A percentile compares a stretch with the other conserved stretches of the same genome.
phyloP scores from a whole-genome alignment of 2,329 filamentous ascomycete species.

The Alternaria sp. region DNA sequence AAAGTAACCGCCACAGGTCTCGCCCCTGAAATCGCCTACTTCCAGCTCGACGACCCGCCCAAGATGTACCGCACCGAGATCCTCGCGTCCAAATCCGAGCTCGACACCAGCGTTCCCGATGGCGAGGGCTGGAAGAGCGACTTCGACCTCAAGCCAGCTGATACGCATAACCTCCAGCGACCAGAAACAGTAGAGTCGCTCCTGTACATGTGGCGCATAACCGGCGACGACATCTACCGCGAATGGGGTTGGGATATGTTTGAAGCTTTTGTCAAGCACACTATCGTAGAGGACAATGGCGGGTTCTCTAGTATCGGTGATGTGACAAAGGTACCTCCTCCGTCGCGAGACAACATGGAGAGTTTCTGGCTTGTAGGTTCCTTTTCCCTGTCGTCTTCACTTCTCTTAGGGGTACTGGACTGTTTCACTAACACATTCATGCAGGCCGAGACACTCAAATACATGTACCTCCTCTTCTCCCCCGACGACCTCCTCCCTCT shows the following conservation, averaged over 20 bases:
- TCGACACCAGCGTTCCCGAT: slow-evolving; percentile 31
- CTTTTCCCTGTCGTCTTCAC: not conserved
- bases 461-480: slow-evolving; percentile 94
- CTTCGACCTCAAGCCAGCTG: slow-evolving; percentile 78
- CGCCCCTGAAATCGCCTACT: slow-evolving; percentile 94
- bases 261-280: slow-evolving; percentile 85
- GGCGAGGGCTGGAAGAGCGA: slow-evolving; percentile 76
- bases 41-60: slow-evolving; percentile 75
- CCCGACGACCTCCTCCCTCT: slow-evolving; percentile 81
- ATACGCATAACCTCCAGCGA: slow-evolving; percentile 90
- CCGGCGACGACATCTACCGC: slow-evolving; percentile 84
- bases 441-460: slow-evolving; percentile 94
- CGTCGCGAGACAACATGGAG: slow-evolving; percentile 89
- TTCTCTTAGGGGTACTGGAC: not conserved
- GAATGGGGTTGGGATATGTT: slow-evolving; percentile 99
- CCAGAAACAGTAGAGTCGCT: slow-evolving; percentile 96
- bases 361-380: slow-evolving; percentile 90
- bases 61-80: slow-evolving; percentile 59
- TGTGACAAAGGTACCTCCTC: slow-evolving; percentile 74
- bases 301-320: slow-evolving; percentile 84
- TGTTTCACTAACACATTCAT: not conserved
- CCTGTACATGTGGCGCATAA: slow-evolving; percentile 99
- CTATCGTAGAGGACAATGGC: slow-evolving; percentile 75
- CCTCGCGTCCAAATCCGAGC: slow-evolving; percentile 52
- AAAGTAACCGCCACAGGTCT: slow-evolving; percentile 86